Evolutionary conservation across 768 basidiomycete genomes (phyloP).

Genomic region (Mycena olivaceomarginata): DNA sequence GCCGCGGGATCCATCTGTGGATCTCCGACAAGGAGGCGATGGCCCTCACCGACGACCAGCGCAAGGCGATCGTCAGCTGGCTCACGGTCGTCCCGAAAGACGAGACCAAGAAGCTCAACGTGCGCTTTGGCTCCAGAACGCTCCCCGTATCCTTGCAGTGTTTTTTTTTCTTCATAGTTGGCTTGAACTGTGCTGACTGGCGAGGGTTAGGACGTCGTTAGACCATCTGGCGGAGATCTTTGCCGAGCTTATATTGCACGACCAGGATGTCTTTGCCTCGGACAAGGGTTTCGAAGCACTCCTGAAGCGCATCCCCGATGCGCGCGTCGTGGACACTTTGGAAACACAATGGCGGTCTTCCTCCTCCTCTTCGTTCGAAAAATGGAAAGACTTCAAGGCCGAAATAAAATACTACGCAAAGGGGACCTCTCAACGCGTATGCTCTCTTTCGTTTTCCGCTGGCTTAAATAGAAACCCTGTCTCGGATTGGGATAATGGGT

Average conservation of each 20-base stretch:
- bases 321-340: conserved; percentile 67
- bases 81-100: conserved; percentile 91
- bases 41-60: conserved; percentile 93
- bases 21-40: conserved; percentile 93
- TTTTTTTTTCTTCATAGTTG: conserved; percentile 40
- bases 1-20: conserved; percentile 99
- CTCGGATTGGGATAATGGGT: too few relatives aligned
- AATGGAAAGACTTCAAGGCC: conserved; percentile 82
- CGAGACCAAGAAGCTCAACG: conserved; percentile 88
- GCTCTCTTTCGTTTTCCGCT: background rate
- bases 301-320: conserved; percentile 84
- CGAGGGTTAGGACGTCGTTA: conserved; percentile 62
- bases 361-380: conserved; percentile 74
- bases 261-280: conserved; percentile 89
- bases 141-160: conserved; percentile 88
- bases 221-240: conserved; percentile 76
- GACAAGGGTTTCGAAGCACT: conserved; percentile 86
- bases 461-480: too few relatives aligned
- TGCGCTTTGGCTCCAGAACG: conserved; percentile 66
- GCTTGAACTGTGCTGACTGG: conserved; percentile 13
- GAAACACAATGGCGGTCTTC: conserved; percentile 76
- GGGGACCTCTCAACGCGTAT: conserved; percentile 56
- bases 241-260: conserved; percentile 79
- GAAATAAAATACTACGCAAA: conserved; percentile 58
- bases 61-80: conserved; percentile 91